A percentile compares a stretch with the other conserved stretches of the same genome.
These are phyloP conservation scores for Sporothrix humicola DNA, from an alignment of 2,329 filamentous ascomycete genomes.

Conservation along the genomic window DNA sequence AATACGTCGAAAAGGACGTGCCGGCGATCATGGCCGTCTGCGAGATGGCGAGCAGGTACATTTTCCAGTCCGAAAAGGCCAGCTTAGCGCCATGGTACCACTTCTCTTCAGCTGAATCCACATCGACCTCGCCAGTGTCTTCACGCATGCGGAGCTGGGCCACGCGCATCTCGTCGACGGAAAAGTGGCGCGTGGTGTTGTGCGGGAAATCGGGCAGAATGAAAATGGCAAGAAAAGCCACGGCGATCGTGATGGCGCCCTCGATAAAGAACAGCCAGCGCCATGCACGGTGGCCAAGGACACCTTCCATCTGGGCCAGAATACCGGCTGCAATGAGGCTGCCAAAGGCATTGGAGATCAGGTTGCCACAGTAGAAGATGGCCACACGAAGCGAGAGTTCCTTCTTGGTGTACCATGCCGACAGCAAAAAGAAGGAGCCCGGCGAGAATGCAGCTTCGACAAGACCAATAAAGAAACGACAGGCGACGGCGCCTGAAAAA, in stretches of 20 bases:
- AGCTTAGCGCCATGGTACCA: constrained; percentile 58
- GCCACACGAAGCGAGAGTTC: constrained; percentile 37
- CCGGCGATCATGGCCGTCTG: constrained; percentile 43
- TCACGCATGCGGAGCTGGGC: constrained; percentile 61
- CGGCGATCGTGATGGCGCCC: constrained; percentile 64
- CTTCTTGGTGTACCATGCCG: constrained; percentile 32
- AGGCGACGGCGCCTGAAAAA: constrained; percentile 35
- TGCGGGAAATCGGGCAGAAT: constrained; percentile 71
- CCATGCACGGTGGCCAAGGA: constrained; percentile 54
- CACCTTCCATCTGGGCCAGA: constrained; percentile 59
- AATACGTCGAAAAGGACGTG: constrained; percentile 45
- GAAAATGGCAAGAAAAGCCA: constrained; percentile 61
- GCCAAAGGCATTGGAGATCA: constrained; percentile 41
- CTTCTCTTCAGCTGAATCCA: constrained; percentile 53
- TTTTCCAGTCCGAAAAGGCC: constrained; percentile 63
- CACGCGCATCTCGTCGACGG: constrained; percentile 59
- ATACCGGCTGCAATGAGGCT: constrained; percentile 58
- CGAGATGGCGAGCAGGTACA: constrained; percentile 40
- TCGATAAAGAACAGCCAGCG: constrained; percentile 57
- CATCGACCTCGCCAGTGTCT: constrained; percentile 62
- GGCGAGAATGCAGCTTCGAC: constrained; percentile 31
- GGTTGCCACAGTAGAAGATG: constrained; percentile 31
- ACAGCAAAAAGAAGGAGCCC: constrained; percentile 33
- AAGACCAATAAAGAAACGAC: constrained; percentile 35
- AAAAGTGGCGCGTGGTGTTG: constrained; percentile 56